phyloP scores from a whole-genome alignment of 345 rosid species.

The Abelmoschus esculentus region DNA sequence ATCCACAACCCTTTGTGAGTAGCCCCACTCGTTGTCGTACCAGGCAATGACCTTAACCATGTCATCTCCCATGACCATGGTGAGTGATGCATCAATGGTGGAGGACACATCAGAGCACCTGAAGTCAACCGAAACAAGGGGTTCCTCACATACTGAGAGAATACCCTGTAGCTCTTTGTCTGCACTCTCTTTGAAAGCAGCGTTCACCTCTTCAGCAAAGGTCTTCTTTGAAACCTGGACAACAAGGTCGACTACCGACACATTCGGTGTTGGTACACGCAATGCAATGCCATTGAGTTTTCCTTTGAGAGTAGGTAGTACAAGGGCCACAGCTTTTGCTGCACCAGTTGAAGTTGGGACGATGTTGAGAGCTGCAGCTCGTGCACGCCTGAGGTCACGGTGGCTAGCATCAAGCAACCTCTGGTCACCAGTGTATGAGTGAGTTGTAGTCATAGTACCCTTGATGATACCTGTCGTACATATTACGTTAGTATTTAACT shows the following conservation, averaged over 20 bases:
- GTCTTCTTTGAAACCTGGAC: conserved; percentile 90
- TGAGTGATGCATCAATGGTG: conserved; percentile 76
- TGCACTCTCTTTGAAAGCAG: conserved; percentile 74
- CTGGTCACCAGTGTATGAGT: conserved; percentile 97
- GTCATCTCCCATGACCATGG: conserved; percentile 98
- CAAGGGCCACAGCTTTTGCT: conserved; percentile 93
- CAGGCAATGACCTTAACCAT: conserved; percentile 98
- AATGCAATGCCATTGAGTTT: conserved; percentile 92
- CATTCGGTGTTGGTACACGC: conserved; percentile 96
- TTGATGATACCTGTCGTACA: conserved; percentile 64
- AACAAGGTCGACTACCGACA: conserved; percentile 86
- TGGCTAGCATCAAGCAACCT: conserved; percentile 89
- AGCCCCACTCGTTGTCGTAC: conserved; percentile 99
- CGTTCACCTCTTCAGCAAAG: conserved; percentile 91
- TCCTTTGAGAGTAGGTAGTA: conserved; percentile 83
- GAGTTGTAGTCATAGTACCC: conserved; percentile 99
- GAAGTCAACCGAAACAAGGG: conserved; percentile 86
- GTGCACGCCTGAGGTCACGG: conserved; percentile 90
- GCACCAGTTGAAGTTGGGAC: conserved; percentile 97
- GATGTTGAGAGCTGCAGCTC: conserved; percentile 93
- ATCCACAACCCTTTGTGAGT: conserved; percentile 95
- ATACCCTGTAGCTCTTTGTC: conserved; percentile 80
- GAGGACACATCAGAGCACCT: conserved; percentile 85
- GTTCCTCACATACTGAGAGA: conserved; percentile 84
- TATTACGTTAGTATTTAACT: background rate